Base-by-base conservation (phyloP, 441 rosid species). In the Erodium moschatum region DNA sequence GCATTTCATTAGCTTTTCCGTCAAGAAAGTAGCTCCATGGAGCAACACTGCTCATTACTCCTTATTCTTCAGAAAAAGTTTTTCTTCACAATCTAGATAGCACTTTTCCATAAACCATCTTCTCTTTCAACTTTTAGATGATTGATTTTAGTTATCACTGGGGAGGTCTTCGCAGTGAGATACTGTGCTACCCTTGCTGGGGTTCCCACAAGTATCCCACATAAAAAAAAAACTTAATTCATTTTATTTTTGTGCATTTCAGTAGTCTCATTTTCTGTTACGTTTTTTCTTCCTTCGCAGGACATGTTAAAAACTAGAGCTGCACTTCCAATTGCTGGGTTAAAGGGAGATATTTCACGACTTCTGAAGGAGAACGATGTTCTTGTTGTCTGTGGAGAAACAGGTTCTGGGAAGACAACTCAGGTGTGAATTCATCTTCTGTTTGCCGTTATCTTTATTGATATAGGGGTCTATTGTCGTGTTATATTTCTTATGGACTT, bases 391-490 rank as follows among this genome's bases (percentile, higher is more conserved):
- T 90, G 98, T 71, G 97, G 98, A 67, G 98, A 93, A 81, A 93
- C 97, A 58, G 98, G 98, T 75, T 93, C 96, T 72, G 98, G 98
- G 78, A 93, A 93, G 89, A 93, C 98, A 68, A 93, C 96, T 31
- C 98, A 90, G 98, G 95, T 90, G 56, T 60, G 40, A 46, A 16
- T 74, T 77, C 48, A 21, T 65, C 9, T 70, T 71, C 72, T 48
- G 16, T 70, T 67, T 73, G 8, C 35, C 21, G 11, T 56, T 33
- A 33, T 54, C 29, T 60, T 20, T 60, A 24, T 65, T 73, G 64
- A 31, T 60, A 27, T 11, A 60, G 64, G 64, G 10, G 31, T 60
- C 31, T 24, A 13, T 60, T 60, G 19, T 69, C 63, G 8, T 29
- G 58, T 20, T 19, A 33, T 71, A 52, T 77, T 35, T 20, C 44